phyloP scores from a whole-genome alignment of 768 basidiomycete species.

The Leccinum arenicola region DNA sequence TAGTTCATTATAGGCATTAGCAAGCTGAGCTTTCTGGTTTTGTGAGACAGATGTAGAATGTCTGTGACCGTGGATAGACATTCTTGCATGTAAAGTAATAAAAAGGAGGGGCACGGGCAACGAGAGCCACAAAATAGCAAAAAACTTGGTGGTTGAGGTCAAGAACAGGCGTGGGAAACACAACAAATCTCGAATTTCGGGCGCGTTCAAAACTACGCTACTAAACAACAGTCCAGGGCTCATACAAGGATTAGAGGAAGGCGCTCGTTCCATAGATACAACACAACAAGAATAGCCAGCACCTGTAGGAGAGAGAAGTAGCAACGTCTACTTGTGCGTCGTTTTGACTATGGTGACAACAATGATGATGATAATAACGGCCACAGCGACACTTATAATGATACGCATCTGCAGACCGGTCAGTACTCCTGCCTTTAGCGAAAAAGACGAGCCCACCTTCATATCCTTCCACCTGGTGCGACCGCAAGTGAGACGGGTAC shows the following conservation, averaged over 20 bases:
- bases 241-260: slow-evolving; percentile 25
- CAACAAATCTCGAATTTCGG: slow-evolving; percentile 20
- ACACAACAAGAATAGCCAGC: slow-evolving; percentile 31
- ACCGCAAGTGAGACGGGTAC: slow-evolving; percentile 7
- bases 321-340: slow-evolving; percentile 45
- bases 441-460: slow-evolving; percentile 57
- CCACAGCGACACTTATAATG: slow-evolving; percentile 89
- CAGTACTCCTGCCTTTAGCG: slow-evolving; percentile 6
- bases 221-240: slow-evolving; percentile 21
- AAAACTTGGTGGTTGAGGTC: slow-evolving; percentile 5
- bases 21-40: slow-evolving; percentile 86
- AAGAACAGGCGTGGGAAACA: slow-evolving; percentile 28
- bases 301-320: slow-evolving; percentile 8
- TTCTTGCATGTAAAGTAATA: slow-evolving; percentile 34
- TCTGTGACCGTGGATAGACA: slow-evolving; percentile 58
- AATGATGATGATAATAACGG: slow-evolving; percentile 91
- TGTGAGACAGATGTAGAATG: slow-evolving; percentile 59
- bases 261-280: slow-evolving; percentile 43
- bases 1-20: slow-evolving; percentile 94
- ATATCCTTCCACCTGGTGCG: slow-evolving; percentile 89
- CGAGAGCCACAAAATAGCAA: slow-evolving; percentile 27
- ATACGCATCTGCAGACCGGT: slow-evolving; percentile 76
- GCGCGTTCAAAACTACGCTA: slow-evolving; percentile 15
- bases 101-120: slow-evolving; percentile 36
- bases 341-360: slow-evolving; percentile 93